These are phyloP conservation scores for Ascosphaera acerosa DNA, from an alignment of 2,329 filamentous ascomycete genomes.

Conservation along the genomic window DNA sequence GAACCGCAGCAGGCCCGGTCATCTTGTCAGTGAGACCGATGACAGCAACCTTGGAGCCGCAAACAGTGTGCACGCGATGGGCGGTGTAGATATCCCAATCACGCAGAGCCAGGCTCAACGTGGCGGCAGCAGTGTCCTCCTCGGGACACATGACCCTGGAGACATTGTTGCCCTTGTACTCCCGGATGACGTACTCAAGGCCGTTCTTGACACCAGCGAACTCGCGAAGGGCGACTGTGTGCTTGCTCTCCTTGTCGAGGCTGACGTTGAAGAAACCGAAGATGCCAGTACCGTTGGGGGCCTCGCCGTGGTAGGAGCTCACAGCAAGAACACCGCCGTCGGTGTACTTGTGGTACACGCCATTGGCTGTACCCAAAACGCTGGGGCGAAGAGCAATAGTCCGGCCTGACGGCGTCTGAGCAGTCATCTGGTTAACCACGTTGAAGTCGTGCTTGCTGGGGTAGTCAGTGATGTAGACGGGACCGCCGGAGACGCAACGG, in stretches of 20 bases:
- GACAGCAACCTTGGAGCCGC: conserved; percentile 29
- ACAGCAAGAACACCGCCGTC: conserved; percentile 51
- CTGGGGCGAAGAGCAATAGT: conserved; percentile 65
- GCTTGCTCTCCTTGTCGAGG: conserved; percentile 29
- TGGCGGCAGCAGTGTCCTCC: conserved; percentile 25
- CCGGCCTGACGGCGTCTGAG: conserved; percentile 40
- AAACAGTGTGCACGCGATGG: conserved; percentile 37
- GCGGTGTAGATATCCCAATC: conserved; percentile 67
- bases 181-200: conserved; percentile 42
- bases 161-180: conserved; percentile 41
- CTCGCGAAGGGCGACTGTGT: conserved; percentile 41
- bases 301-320: conserved; percentile 46
- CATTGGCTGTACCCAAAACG: conserved; percentile 42
- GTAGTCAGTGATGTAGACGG: conserved; percentile 80
- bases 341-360: conserved; percentile 51
- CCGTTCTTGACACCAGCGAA: conserved; percentile 42
- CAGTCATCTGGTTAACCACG: conserved; percentile 61
- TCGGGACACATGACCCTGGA: conserved; percentile 16
- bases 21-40: conserved; percentile 70
- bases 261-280: conserved; percentile 69
- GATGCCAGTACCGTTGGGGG: conserved; percentile 45
- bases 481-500: conserved; percentile 69
- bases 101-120: conserved; percentile 33
- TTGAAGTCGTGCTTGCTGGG: conserved; percentile 56
- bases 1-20: conserved; percentile 60